phyloP scores from a whole-genome alignment of 1,284 basidiomycete genomes.

The Heterobasidion irregulare region DNA sequence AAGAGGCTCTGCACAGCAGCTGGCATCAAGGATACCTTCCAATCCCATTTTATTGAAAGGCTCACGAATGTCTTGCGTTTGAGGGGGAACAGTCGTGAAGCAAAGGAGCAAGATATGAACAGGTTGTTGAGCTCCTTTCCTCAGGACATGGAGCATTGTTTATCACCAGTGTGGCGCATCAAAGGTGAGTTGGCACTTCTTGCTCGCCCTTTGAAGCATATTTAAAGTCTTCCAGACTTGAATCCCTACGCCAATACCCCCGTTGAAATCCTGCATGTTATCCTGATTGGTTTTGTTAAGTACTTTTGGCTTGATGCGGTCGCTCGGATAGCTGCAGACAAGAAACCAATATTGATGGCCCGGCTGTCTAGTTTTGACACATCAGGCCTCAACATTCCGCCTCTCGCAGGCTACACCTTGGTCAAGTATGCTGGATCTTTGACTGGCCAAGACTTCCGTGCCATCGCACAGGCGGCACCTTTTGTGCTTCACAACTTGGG shows the following conservation, averaged over 20 bases:
- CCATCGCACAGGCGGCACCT: constrained; percentile 20
- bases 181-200: too few relatives aligned
- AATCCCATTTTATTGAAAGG: background rate
- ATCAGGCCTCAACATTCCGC: constrained; percentile 15
- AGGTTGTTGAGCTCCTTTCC: background rate
- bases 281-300: constrained; percentile 27
- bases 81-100: too few relatives aligned
- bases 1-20: too few relatives aligned
- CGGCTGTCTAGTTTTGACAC: constrained; percentile 17
- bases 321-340: constrained; percentile 5
- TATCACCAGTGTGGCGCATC: too few relatives aligned
- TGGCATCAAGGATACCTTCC: too few relatives aligned
- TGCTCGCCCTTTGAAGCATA: constrained; percentile 12
- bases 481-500: constrained; percentile 19
- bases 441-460: constrained; percentile 21
- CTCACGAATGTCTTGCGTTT: background rate
- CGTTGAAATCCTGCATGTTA: constrained; percentile 27
- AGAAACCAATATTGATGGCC: constrained; percentile 14
- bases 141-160: background rate
- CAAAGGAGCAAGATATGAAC: background rate
- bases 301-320: constrained; percentile 29
- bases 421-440: constrained; percentile 22
- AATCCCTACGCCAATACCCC: constrained; percentile 26
- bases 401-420: constrained; percentile 15
- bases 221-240: constrained; percentile 18